A percentile compares a stretch with the other conserved stretches of the same genome.
phyloP scores from a whole-genome alignment of 1,284 basidiomycete genomes.

The Pseudomicrostroma phylloplanum region DNA sequence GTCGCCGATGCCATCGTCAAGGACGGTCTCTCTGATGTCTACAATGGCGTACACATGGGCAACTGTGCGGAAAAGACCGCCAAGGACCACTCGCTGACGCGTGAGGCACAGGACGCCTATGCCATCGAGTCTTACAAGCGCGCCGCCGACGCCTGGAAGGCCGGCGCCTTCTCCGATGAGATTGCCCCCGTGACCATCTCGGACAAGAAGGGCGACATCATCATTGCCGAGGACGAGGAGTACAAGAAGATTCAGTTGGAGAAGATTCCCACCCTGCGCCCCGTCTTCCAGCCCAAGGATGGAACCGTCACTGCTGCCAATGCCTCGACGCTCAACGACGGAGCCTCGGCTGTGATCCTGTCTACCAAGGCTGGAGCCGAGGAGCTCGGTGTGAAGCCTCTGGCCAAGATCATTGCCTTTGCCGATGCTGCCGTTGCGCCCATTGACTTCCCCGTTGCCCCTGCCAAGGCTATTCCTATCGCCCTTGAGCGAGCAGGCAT shows the following conservation, averaged over 20 bases:
- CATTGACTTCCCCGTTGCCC: slow-evolving; percentile 93
- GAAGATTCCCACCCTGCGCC: slow-evolving; percentile 51
- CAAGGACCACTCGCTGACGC: slow-evolving; percentile 49
- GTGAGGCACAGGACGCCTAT: slow-evolving; percentile 57
- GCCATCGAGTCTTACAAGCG: slow-evolving; percentile 91
- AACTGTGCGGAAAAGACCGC: slow-evolving; percentile 53
- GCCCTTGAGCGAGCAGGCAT: slow-evolving; percentile 84
- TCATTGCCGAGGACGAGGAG: slow-evolving; percentile 88
- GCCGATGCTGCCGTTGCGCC: slow-evolving; percentile 95
- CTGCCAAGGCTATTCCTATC: slow-evolving; percentile 80
- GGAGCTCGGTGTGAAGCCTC: slow-evolving; percentile 50
- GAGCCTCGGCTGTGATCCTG: slow-evolving; percentile 53
- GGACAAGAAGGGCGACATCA: slow-evolving; percentile 84
- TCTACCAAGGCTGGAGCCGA: slow-evolving; percentile 44
- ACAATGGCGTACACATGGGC: slow-evolving; percentile 38
- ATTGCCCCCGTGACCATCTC: slow-evolving; percentile 67
- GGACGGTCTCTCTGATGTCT: slow-evolving; percentile 66
- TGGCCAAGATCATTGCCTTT: slow-evolving; percentile 62
- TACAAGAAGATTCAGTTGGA: slow-evolving; percentile 62
- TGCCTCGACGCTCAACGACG: slow-evolving; percentile 54
- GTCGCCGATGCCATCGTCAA: slow-evolving; percentile 78
- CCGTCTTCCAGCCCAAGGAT: slow-evolving; percentile 52
- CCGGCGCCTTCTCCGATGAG: slow-evolving; percentile 77
- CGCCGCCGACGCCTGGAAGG: slow-evolving; percentile 81
- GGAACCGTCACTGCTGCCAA: slow-evolving; percentile 55